Base-by-base conservation (phyloP, 176 grass and related monocot genomes). In the Triticum turgidum region DNA sequence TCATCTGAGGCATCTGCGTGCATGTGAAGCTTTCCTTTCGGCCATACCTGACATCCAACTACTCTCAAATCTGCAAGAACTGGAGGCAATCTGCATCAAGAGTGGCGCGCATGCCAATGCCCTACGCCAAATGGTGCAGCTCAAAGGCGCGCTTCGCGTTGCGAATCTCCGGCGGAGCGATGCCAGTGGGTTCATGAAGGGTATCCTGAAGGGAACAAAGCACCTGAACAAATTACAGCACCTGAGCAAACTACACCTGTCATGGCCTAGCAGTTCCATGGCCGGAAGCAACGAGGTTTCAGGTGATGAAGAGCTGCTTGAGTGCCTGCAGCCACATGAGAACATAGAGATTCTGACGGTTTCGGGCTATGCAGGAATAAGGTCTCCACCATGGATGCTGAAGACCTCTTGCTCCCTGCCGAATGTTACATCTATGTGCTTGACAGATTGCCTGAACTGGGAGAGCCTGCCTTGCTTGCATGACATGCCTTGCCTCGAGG, bases 271-370 rank as follows among this genome's bases (percentile, higher is more conserved):
- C 56, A 78, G 13, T 6, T 81, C n/a, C 21, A 20, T 61, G 32
- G 61, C 69, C 8, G 41, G 66, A 30, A 75, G 2, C 68, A 80
- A 80, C 74, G 76, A 89, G 22, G 49, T 33, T 4, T 80, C 68
- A 35, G 85, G 17, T 35, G 82, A 85, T 33, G 88, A 81, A 81
- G 77, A 68, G 12, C 9, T 68, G 18, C 45, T 89, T 25, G 88
- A 89, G 59, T 68, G 61, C 45, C 75, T 89, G 77, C 88, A 89
- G 54, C 82, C 88, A 27, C 82, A 85, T 66, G 77, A 76, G 20
- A 76, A 68, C 27, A 8, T 89, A 4, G 81, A 64, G 61, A 10
- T 58, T 75, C 59, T 85, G 4, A 80, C 7, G 34, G 80, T 89
- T 76, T 15, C 18, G 1, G 88, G 88, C 18, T 89, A 85, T 18